These are phyloP conservation scores for Phytophthora chlamydospora DNA, from an alignment of 352 stramenopile genomes.

Conservation along the genomic window DNA sequence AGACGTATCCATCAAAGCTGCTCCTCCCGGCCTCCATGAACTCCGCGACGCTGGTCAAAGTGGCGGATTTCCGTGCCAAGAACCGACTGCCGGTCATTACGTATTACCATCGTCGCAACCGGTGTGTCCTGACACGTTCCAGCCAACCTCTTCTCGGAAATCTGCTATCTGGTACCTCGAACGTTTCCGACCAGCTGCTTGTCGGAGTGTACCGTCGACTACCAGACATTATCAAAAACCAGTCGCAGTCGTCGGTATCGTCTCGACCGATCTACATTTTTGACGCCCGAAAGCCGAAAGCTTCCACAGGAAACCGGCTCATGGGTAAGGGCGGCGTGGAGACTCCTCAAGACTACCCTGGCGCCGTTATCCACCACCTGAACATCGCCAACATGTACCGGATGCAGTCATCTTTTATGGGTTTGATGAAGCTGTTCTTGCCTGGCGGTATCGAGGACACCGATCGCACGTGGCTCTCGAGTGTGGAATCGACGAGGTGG, in stretches of 20 bases:
- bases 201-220: conserved; percentile 75
- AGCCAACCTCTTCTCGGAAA: conserved; percentile 83
- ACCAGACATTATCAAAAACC: conserved; percentile 83
- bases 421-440: conserved; percentile 74
- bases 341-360: conserved; percentile 79
- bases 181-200: conserved; percentile 78
- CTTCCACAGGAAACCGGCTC: conserved; percentile 88
- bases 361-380: conserved; percentile 82
- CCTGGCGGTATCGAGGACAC: conserved; percentile 67
- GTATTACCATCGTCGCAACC: conserved; percentile 80
- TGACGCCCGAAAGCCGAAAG: conserved; percentile 90
- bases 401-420: conserved; percentile 84
- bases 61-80: conserved; percentile 86
- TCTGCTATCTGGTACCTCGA: conserved; percentile 72
- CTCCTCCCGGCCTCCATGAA: conserved; percentile 77
- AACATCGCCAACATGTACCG: conserved; percentile 95
- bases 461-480: conserved; percentile 73
- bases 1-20: conserved; percentile 83
- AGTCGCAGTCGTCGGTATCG: conserved; percentile 64
- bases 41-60: conserved; percentile 66
- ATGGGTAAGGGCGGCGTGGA: conserved; percentile 93
- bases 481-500: conserved; percentile 81
- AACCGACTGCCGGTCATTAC: conserved; percentile 88
- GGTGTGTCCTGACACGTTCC: conserved; percentile 82
- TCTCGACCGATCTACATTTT: conserved; percentile 90